Percentiles rank a stretch among this genome's conserved stretches.
phyloP scores from a whole-genome alignment of 176 grass and related monocot species.

The Musa beccarii region DNA sequence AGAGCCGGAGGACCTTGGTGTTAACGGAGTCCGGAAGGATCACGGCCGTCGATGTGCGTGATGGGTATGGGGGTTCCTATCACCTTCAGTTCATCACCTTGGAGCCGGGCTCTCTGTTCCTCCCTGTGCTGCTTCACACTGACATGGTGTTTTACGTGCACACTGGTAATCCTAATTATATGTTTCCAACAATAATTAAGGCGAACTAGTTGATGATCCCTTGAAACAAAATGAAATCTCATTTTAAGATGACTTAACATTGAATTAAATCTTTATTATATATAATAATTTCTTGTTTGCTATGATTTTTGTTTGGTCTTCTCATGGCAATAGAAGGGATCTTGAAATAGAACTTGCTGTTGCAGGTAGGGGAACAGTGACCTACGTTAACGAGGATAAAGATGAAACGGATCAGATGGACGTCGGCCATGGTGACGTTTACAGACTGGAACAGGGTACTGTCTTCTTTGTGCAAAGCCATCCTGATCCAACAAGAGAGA shows the following conservation, averaged over 20 bases:
- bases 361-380: background rate
- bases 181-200: no score
- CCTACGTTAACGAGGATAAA: background rate
- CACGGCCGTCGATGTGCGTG: slow-evolving; percentile 51
- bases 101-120: slow-evolving; percentile 66
- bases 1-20: slow-evolving; percentile 40
- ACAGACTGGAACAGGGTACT: slow-evolving; percentile 62
- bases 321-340: no score
- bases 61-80: slow-evolving; percentile 36
- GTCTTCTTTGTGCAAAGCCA: slow-evolving; percentile 62
- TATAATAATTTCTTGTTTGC: no score
- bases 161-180: slow-evolving; percentile 33
- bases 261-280: no score
- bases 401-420: slow-evolving; percentile 18
- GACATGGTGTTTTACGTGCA: slow-evolving; percentile 86
- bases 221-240: no score
- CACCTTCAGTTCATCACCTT: slow-evolving; percentile 82
- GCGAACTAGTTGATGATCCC: no score
- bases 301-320: no score
- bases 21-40: slow-evolving; percentile 47
- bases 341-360: background rate
- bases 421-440: slow-evolving; percentile 57
- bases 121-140: slow-evolving; percentile 65
- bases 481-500: slow-evolving; percentile 32
- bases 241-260: no score